Evolutionary conservation across 345 rosid species (phyloP), one percentile per base, ranked within the genome.

Genomic region (Rhizophora apiculata): DNA sequence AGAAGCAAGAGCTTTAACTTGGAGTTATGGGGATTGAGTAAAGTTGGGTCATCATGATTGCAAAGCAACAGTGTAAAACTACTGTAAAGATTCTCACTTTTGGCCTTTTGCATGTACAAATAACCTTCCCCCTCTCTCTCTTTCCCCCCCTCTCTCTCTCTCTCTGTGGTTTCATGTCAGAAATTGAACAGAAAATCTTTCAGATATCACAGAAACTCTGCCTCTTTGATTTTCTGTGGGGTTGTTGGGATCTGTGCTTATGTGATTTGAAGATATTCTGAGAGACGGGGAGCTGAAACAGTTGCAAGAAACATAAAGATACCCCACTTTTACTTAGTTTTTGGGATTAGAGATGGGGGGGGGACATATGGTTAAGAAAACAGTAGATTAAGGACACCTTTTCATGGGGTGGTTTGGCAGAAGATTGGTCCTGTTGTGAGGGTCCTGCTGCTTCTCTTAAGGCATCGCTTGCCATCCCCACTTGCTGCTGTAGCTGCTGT

Each of bases 321-420:
- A 60, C 73, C 73, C 73, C 63, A 73, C 79, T 73, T 80, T 80
- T 73, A 82, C 84, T 16, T 63, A 72, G 82, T 74, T 68, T 34
- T 75, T 71, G 85, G 85, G 85, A 74, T 60, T 68, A 32, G 71
- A 9, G 60, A 24, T 3, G 46, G 55, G 22, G 68, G 16, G 26
- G 27, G 49, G 43, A 62, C 53, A 53, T 34, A 70, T 64, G 51
- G 69, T 74, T 60, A 53, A 80, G 68, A 34, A 55, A 74, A 54
- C 59, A 67, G 72, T 32, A 60, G 54, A 27, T 68, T 62, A 70
- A 80, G 68, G 56, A 91, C 98, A 91, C 98, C 98, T 94, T 94
- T 65, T 94, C 98, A 37, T 85, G 91, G 54, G 82, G 46, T 62
- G 84, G 68, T 77, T 84, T 85, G 5, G 88, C 81, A 82, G 85